A percentile compares a stretch with the other conserved stretches of the same genome.
Conservation (phyloP, 495 filamentous ascomycete species). For the Achaetomiella virescens region DNA sequence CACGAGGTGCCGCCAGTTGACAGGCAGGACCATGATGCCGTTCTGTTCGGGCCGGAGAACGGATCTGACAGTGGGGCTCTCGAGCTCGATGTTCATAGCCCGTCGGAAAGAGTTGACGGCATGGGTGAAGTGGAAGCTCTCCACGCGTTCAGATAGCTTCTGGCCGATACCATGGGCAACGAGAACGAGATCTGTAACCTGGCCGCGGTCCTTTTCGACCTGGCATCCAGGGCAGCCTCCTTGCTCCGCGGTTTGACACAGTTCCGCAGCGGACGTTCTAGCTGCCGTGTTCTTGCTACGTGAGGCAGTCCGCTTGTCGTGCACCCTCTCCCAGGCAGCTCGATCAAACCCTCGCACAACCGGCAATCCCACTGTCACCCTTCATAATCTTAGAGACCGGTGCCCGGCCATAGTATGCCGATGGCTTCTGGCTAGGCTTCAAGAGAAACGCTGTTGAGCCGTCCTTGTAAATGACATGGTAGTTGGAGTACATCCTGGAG, state of each 20-base stretch:
- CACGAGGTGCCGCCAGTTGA: constrained; percentile 84
- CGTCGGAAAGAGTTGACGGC: constrained; percentile 88
- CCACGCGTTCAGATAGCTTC: constrained; percentile 90
- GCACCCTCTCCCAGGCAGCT: constrained; percentile 65
- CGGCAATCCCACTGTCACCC: constrained; percentile 75
- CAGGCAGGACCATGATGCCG: constrained; percentile 51
- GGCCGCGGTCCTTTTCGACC: constrained; percentile 57
- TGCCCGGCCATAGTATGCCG: constrained; percentile 66
- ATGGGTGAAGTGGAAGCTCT: constrained; percentile 95
- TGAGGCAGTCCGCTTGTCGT: constrained; percentile 40
- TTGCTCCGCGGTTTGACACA: constrained; percentile 22
- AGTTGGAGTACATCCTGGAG: constrained; percentile 52
- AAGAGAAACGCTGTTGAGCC: constrained; percentile 68
- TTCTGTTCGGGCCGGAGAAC: constrained; percentile 62
- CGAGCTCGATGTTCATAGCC: constrained; percentile 76
- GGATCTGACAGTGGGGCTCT: constrained; percentile 62
- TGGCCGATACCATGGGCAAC: constrained; percentile 96
- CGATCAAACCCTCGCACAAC: constrained; percentile 84
- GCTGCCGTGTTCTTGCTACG: constrained; percentile 40
- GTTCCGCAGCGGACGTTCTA: constrained; percentile 10
- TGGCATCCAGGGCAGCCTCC: constrained; percentile 44
- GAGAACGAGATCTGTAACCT: constrained; percentile 79
- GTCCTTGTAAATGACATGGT: constrained; percentile 79
- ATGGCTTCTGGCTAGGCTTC: constrained; percentile 72
- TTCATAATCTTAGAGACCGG: constrained; percentile 82